A percentile compares a stretch with the other conserved stretches of the same genome.
Evolutionary conservation across 1,284 basidiomycete genomes (phyloP).

Genomic region (Porogramme epimiltina): DNA sequence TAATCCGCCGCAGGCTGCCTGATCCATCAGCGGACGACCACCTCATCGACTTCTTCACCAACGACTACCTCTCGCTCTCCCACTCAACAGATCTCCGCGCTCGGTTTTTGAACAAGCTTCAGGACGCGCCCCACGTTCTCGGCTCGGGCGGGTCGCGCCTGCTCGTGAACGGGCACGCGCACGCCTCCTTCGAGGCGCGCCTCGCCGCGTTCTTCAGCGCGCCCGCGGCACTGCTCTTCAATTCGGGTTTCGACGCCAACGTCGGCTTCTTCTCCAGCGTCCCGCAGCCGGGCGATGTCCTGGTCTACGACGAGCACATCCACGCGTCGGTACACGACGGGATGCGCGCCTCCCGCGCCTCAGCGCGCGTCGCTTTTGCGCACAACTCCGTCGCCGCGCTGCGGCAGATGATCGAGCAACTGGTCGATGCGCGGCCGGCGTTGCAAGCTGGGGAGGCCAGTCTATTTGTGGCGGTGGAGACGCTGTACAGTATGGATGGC

Average conservation of each 20-base stretch:
- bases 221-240: constrained; percentile 83
- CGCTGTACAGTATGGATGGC: constrained; percentile 95
- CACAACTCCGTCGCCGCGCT: constrained; percentile 74
- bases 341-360: constrained; percentile 64
- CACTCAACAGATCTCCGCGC: constrained; percentile 57
- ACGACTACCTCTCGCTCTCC: constrained; percentile 93
- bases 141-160: constrained; percentile 91
- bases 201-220: constrained; percentile 66
- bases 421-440: constrained; percentile 38
- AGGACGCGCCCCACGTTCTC: constrained; percentile 60
- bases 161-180: constrained; percentile 78
- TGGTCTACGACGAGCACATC: constrained; percentile 88
- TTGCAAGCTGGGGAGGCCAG: constrained; percentile 43
- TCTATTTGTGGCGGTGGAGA: constrained; percentile 85
- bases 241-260: constrained; percentile 95
- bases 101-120: constrained; percentile 59
- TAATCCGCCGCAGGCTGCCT: constrained; percentile 64
- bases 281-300: constrained; percentile 77
- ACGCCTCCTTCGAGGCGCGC: constrained; percentile 70
- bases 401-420: constrained; percentile 42
- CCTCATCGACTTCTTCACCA: constrained; percentile 82
- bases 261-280: constrained; percentile 85
- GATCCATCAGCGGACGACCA: constrained; percentile 42
- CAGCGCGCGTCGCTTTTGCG: constrained; percentile 53
- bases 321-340: constrained; percentile 95